Base-by-base conservation (phyloP, 1,139 yeast genomes). In the Geotrichum citri-aurantii region DNA sequence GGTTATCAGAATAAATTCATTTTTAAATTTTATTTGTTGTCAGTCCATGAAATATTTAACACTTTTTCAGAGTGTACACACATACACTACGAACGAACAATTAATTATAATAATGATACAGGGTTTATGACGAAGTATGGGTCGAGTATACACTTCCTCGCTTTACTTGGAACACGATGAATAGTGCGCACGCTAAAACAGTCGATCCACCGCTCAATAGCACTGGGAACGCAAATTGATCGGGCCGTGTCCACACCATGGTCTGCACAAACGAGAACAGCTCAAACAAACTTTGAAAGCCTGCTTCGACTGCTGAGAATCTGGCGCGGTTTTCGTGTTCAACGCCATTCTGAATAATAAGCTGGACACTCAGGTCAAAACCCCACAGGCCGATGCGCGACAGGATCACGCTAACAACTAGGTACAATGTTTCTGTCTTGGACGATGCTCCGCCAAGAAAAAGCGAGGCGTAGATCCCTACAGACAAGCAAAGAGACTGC, bases 341-440 rank as follows among this genome's bases (percentile, higher is more conserved):
- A 33, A 73, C 73, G 44, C 67, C 67, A 21, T 70, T 64, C 53
- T 72, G 76, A 29, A 75, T 66, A 17, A 68, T 65, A 31, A 71
- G 65, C 59, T 74, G 76, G 2, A 70, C 67, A 17, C 75, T 63
- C 24, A 74, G 64, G 58, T 74, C 77, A 62, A 72, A 74, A 17
- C 78, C 77, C 78, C 78, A 75, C 3, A 75, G 65, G 1, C 78
- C 78, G 27, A 75, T 60, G 14, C 78, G 65, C 17, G 75, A 70
- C n/a, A 73, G 52, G 7, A 73, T 70, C 19, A 72, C 72, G 47
- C 73, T 74, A 10, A 60, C 52, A 11, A 58, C 53, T 31, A 58
- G 54, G 26, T 52, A 51, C 17, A 40, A 17, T 10, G 52, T 29
- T 29, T 19, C 17, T 11, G 52, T 19, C 24, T 17, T 50, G 3